Evolutionary conservation across 2,329 filamentous ascomycete genomes (phyloP).

Genomic region (Didymella sp.): DNA sequence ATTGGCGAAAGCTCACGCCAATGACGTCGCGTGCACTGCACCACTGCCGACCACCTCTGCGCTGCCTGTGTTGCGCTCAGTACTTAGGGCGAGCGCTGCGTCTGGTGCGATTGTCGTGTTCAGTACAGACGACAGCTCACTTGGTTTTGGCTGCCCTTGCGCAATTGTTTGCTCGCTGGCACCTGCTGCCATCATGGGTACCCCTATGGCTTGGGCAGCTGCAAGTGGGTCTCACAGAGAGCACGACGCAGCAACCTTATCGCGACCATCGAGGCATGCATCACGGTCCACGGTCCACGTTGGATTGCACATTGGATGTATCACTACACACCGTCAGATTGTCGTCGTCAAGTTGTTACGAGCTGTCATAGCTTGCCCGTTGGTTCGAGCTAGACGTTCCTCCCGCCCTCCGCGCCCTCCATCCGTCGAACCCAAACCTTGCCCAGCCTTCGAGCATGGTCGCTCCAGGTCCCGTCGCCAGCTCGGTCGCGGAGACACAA

Average conservation of each 20-base stretch:
- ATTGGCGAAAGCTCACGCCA: constrained; percentile 30
- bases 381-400: constrained; percentile 19
- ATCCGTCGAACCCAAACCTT: constrained; percentile 21
- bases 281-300: constrained; percentile 1
- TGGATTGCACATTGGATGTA: neutral
- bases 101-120: neutral
- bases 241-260: constrained; percentile 13
- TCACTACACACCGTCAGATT: neutral
- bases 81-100: constrained; percentile 10
- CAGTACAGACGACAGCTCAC: neutral
- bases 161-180: constrained; percentile 9
- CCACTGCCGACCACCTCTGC: constrained; percentile 5
- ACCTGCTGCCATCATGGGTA: constrained; percentile 2
- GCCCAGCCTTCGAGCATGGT: constrained; percentile 17
- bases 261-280: constrained; percentile 13
- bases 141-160: neutral
- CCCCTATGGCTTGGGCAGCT: constrained; percentile 12
- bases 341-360: constrained; percentile 4
- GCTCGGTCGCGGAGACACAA: constrained; percentile 21
- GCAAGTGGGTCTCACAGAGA: constrained; percentile 13
- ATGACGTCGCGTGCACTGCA: constrained; percentile 34
- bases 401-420: constrained; percentile 20
- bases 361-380: constrained; percentile 10
- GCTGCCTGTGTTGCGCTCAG: constrained; percentile 8
- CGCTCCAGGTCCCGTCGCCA: constrained; percentile 15